Conservation (phyloP, 2,329 filamentous ascomycete genomes). For the Thielaviopsis ethacetica region DNA sequence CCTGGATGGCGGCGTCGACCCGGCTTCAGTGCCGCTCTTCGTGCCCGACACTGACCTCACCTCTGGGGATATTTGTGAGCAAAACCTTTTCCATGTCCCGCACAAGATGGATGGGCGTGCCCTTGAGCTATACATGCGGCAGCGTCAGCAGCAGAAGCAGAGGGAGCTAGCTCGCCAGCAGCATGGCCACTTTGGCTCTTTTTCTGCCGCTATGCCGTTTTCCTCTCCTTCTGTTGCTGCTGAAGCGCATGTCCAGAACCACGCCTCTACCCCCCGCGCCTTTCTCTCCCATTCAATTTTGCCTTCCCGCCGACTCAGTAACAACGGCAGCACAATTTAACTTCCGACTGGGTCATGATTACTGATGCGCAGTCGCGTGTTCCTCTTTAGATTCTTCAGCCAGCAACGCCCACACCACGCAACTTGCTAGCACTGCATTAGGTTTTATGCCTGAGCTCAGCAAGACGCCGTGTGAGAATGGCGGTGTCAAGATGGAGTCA, state of each 20-base stretch:
- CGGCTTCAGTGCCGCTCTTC: not conserved
- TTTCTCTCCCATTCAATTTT: not conserved
- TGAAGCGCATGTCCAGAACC: too few relatives aligned
- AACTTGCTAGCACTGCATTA: not conserved
- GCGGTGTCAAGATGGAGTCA: not conserved
- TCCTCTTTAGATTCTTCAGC: not conserved
- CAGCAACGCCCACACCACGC: not conserved
- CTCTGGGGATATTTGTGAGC: not conserved
- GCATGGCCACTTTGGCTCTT: too few relatives aligned
- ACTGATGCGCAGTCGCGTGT: not conserved
- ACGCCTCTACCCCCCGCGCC: too few relatives aligned
- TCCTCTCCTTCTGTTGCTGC: too few relatives aligned
- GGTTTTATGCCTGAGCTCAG: not conserved
- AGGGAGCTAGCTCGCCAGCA: too few relatives aligned
- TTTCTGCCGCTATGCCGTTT: too few relatives aligned
- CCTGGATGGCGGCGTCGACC: not conserved
- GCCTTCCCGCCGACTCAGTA: not conserved
- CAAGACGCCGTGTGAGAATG: not conserved
- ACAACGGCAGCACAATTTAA: not conserved
- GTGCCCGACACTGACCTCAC: not conserved
- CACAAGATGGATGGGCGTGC: not conserved
- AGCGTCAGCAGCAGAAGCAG: too few relatives aligned
- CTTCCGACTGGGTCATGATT: not conserved
- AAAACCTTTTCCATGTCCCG: not conserved
- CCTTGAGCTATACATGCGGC: not conserved